Evolutionary conservation across 2,329 filamentous ascomycete genomes (phyloP), one percentile per base, ranked within the genome.

Genomic region (Penicillium sp.): DNA sequence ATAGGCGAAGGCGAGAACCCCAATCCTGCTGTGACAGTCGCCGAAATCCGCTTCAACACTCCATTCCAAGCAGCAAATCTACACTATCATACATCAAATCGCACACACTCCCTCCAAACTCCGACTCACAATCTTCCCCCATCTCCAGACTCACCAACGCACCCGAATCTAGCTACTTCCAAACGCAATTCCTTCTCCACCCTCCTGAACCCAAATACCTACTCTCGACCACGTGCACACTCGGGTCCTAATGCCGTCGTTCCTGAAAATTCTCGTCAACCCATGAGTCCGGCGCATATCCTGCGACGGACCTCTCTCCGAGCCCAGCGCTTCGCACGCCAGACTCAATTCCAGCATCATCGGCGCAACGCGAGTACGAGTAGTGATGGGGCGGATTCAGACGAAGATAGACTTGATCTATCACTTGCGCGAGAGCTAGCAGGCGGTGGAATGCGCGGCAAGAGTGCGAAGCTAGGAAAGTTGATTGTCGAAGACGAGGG

Each of bases 381-480:
- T 44, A 60, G 55, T 21, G 58, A 59, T 7, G 59, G 57, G 3
- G 52, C 56, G 15, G 63, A 66, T 23, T 63, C 57, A 9, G 68
- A 73, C 31, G 68, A 75, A 29, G 73, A 78, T 18, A 69, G 81
- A 60, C 76, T 93, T 48, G 88, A 93, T 66, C 69, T 94, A 2
- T 87, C 85, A 21, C 78, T 96, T 0, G 93, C 91, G 0, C 83
- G 84, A 58, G 93, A 97, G 71, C 84, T 82, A 51, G 92, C 92
- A 0, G 93, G 93, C 1, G 93, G 93, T 21, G 93, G 93, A 0
- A 87, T 89, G 66, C 82, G 87, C 42, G 93, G 93, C 0, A 91
- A 89, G 70, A 84, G 89, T 65, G 92, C 90, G 3, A 99, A 99
- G 76, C 76, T 99, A 63, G 94, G 93, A 0, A 99, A 97, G 73